A percentile compares a stretch with the other conserved stretches of the same genome.
Conservation (phyloP, 2,329 filamentous ascomycete genomes). For the Trichophyton benhamiae region DNA sequence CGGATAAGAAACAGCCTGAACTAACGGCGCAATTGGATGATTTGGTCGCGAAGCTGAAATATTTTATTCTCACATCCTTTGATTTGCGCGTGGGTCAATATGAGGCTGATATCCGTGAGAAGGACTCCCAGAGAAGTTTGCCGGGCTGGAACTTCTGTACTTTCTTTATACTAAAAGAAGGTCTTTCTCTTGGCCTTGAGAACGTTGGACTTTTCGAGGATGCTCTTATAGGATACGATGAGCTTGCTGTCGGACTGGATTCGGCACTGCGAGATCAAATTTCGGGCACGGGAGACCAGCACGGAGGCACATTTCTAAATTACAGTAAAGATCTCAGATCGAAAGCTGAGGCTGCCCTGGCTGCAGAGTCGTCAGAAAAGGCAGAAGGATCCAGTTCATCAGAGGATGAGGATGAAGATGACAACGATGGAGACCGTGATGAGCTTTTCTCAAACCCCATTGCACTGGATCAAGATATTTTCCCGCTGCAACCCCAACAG, state of each 20-base stretch:
- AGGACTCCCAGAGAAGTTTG: constrained; percentile 70
- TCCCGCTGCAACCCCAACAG: constrained; percentile 41
- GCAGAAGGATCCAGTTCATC: constrained; percentile 4
- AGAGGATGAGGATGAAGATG: constrained; percentile 15
- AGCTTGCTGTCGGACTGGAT: constrained; percentile 79
- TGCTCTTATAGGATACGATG: constrained; percentile 86
- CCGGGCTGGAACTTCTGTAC: constrained; percentile 99
- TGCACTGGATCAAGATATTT: constrained; percentile 22
- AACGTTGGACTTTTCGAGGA: constrained; percentile 93
- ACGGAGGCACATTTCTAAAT: constrained; percentile 58
- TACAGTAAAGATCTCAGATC: constrained; percentile 63
- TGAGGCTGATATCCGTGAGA: constrained; percentile 92
- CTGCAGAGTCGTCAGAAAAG: constrained; percentile 19
- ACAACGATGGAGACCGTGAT: constrained; percentile 20
- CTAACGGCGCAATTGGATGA: constrained; percentile 73
- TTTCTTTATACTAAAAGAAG: constrained; percentile 96
- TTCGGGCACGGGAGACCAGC: constrained; percentile 48
- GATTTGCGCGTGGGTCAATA: constrained; percentile 85
- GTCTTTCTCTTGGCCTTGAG: constrained; percentile 83
- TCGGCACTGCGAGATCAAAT: constrained; percentile 64
- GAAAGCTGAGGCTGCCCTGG: constrained; percentile 43
- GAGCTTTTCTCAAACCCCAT: constrained; percentile 21
- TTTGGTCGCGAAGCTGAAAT: constrained; percentile 74
- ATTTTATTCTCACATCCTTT: constrained; percentile 75
- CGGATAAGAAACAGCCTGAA: constrained; percentile 61